A percentile compares a stretch with the other conserved stretches of the same genome.
Conservation (phyloP, 352 stramenopile species). For the Globisporangium okanoganense region DNA sequence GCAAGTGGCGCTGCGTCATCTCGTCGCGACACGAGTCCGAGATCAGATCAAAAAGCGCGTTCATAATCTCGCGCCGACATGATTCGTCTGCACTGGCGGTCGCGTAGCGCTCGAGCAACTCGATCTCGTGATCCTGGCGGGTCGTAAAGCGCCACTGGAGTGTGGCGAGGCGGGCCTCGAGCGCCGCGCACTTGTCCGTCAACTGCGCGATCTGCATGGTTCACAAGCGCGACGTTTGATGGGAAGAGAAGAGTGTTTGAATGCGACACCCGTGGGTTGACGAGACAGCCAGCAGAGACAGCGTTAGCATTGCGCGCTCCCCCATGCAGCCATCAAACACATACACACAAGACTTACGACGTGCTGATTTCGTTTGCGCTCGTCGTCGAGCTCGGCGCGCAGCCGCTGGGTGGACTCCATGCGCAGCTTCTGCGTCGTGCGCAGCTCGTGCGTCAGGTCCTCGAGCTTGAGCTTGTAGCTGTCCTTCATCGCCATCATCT, state of each 20-base stretch:
- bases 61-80: slow-evolving; percentile 20
- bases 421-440: slow-evolving; percentile 37
- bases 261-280: neutral
- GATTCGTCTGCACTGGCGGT: slow-evolving; percentile 18
- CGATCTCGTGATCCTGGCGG: slow-evolving; percentile 34
- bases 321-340: slow-evolving; percentile 8
- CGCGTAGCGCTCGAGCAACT: slow-evolving; percentile 30
- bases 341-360: slow-evolving; percentile 12
- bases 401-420: slow-evolving; percentile 41
- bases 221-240: neutral
- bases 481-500: slow-evolving; percentile 66
- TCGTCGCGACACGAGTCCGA: slow-evolving; percentile 27
- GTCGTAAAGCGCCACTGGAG: slow-evolving; percentile 23
- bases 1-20: slow-evolving; percentile 19
- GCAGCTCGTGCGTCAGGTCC: slow-evolving; percentile 55
- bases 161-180: slow-evolving; percentile 33
- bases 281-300: neutral
- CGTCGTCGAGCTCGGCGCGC: slow-evolving; percentile 38
- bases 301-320: neutral
- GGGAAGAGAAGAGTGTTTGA: neutral
- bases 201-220: slow-evolving; percentile 36
- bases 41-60: slow-evolving; percentile 22
- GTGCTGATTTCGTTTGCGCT: slow-evolving; percentile 46
- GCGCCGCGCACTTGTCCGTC: slow-evolving; percentile 29
- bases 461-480: slow-evolving; percentile 65